Base-by-base conservation (phyloP, 106 monocot genomes). In the Dactylorhiza incarnata region DNA sequence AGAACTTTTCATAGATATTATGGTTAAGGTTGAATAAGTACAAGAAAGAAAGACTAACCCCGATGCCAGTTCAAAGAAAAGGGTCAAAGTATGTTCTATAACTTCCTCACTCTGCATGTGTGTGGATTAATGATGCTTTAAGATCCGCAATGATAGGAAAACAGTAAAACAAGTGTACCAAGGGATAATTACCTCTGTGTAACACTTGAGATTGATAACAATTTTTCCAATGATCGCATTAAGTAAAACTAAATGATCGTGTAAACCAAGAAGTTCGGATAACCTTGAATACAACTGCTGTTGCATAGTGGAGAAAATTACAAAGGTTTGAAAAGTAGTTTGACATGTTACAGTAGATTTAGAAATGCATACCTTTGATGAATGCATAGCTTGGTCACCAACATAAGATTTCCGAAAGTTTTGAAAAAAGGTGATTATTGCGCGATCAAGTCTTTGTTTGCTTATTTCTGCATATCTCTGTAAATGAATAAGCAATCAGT, bases 341-440 rank as follows among this genome's bases (percentile, higher is more conserved):
- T 67, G 7, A 84, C 7, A 71, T 76, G 22, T 20, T 46, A 15
- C 9, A 68, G 22, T 49, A 45, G 47, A 54, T 51, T 56, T 49
- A 6, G 9, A 48, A 66, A 20, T 65, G 19, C 10, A 24, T 87
- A 94, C 97, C 91, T 94, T 94, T 22, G 97, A 94, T 78, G 97
- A 91, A 88, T 94, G 97, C 85, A 99, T 88, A 46, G 97, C 94
- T 82, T 94, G 94, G 54, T 99, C 97, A 56, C 97, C 97, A 77
- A 99, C 94, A 91, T 99, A 99, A 15, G 97, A 89, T 84, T 86
- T 99, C 14, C 97, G 85, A 73, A 99, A 94, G 79, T 94, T 91
- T 72, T 99, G 97, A 56, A 91, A 89, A 83, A 97, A 97, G 23
- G 83, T 87, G 53, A 99, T 71, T 49, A 99, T 91, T 22, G 97